Conservation (phyloP, 2,329 filamentous ascomycete species). For the Fusarium floridanum region DNA sequence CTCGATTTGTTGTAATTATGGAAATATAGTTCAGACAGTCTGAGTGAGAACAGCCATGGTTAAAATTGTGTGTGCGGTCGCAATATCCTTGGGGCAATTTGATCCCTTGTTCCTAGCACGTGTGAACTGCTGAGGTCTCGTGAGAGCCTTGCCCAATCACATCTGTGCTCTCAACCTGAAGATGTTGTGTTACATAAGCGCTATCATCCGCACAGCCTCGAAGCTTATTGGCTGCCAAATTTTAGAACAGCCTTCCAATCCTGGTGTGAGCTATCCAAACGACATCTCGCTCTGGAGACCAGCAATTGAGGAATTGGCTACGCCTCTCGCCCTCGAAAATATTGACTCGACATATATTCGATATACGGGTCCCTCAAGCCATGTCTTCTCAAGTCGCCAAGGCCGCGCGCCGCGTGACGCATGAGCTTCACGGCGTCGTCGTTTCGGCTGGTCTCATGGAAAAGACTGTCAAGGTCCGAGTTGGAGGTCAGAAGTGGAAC, state of each 20-base stretch:
- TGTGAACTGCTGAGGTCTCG: conserved; percentile 23
- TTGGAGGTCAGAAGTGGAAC: conserved; percentile 80
- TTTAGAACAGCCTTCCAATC: conserved; percentile 35
- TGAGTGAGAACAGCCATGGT: background rate
- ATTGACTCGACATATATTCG: background rate
- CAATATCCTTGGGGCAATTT: background rate
- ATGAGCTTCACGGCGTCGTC: conserved; percentile 75
- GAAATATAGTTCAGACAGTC: background rate
- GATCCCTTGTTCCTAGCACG: background rate
- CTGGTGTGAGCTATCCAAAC: conserved; percentile 13
- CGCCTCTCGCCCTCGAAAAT: conserved; percentile 10
- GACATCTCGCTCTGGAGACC: conserved; percentile 16
- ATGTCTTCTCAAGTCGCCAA: conserved; percentile 58
- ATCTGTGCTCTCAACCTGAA: background rate
- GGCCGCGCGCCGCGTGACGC: conserved; percentile 59
- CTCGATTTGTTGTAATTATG: background rate
- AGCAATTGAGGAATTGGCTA: conserved; percentile 28
- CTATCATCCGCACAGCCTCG: background rate
- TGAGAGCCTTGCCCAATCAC: conserved; percentile 27
- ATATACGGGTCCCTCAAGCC: background rate
- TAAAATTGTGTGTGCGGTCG: background rate
- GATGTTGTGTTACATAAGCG: conserved; percentile 37
- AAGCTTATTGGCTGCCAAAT: conserved; percentile 39
- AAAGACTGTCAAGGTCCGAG: conserved; percentile 82
- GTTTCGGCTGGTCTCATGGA: conserved; percentile 83